Conservation (phyloP, 768 basidiomycete genomes). For the Chlorophyllum brunneum region DNA sequence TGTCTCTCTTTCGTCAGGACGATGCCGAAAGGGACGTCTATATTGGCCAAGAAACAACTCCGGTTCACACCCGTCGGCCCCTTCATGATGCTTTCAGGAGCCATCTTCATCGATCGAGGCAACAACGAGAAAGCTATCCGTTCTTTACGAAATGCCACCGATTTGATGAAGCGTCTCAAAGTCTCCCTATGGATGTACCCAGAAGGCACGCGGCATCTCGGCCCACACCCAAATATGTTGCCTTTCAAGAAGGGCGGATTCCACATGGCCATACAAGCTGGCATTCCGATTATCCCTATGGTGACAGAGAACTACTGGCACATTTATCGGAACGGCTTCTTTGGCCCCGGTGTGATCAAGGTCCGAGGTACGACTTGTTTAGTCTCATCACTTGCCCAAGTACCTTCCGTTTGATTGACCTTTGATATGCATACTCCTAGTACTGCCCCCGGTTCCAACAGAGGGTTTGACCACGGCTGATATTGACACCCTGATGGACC, state of each 20-base stretch:
- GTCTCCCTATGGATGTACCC: conserved; percentile 94
- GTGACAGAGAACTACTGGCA: conserved; percentile 93
- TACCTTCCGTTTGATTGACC: not conserved
- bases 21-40: conserved; percentile 77
- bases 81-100: conserved; percentile 85
- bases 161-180: conserved; percentile 65
- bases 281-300: conserved; percentile 88
- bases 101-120: conserved; percentile 88
- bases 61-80: conserved; percentile 87
- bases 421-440: conserved; percentile 34
- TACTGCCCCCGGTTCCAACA: conserved; percentile 87
- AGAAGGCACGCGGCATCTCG: conserved; percentile 86
- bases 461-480: conserved; percentile 66
- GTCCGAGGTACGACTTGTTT: conserved; percentile 62
- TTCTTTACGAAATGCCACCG: conserved; percentile 73
- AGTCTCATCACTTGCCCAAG: not conserved
- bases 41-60: conserved; percentile 92
- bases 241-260: conserved; percentile 99
- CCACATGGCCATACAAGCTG: conserved; percentile 89
- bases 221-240: conserved; percentile 60
- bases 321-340: conserved; percentile 74
- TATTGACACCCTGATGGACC: conserved; percentile 58
- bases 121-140: conserved; percentile 71
- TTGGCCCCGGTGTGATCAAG: conserved; percentile 73
- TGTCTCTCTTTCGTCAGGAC: conserved; percentile 40